Base-by-base conservation (phyloP, 208 protist species). In the Leishmania tropica region DNA sequence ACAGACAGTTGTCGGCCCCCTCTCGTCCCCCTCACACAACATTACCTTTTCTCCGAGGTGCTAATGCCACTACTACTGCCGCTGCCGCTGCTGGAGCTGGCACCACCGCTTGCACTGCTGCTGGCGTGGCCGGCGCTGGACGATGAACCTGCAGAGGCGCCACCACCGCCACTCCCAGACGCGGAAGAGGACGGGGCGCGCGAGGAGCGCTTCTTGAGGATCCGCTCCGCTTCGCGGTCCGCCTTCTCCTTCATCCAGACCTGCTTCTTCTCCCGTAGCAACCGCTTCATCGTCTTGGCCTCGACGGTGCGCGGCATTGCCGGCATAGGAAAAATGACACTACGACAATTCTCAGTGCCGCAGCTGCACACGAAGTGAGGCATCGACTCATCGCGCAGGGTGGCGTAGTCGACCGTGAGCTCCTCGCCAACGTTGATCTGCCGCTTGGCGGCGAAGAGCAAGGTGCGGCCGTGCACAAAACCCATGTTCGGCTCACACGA, bases 401-500 rank as follows among this genome's bases (percentile, higher is more conserved):
- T 94, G 24, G 89, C 92, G 83, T 95, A 97, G 85, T 97, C 95
- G 2, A 96, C 88, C n/a, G 95, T 95, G 35, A 97, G 84, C 83
- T 96, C 93, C 90, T 97, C 93, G 17, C 95, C 95, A 11, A 85
- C 86, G 86, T 87, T 96, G 79, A 97, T 96, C 53, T 85, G 89
- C 28, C 95, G 92, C 78, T 94, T 94, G 6, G 95, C 81, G 3
- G 89, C 92, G 67, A 94, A 94, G 67, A 92, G 84, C 21, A 97
- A 86, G n/a, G 93, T 95, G 67, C 89, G 83, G 56, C 92, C 92
- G 76, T 96, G 91, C 80, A 96, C 88, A 64, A 97, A 96, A 10
- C 88, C 79, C 90, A 95, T 95, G 85, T 98, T 98, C 19, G 95
- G 95, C 75, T 96, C 93, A 83, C 95, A 98, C n/a, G 91, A 95